Evolutionary conservation across 331 rosid species (phyloP).

Genomic region (Malus hybrid): DNA sequence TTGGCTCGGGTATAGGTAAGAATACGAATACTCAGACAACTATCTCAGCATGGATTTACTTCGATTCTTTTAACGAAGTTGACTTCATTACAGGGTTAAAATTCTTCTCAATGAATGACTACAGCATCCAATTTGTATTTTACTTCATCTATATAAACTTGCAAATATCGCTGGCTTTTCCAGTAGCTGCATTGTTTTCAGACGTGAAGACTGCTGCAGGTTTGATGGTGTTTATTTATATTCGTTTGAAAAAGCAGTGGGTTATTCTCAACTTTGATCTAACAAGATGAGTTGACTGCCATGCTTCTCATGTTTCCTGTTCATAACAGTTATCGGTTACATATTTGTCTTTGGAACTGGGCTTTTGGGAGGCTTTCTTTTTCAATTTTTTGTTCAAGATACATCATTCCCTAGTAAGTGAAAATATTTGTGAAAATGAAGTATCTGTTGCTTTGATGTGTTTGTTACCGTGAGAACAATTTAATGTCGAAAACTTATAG

Average conservation of each 20-base stretch:
- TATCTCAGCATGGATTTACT: not conserved
- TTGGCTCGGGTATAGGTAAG: constrained; percentile 78
- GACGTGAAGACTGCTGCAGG: constrained; percentile 81
- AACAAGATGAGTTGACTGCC: constrained; percentile 1
- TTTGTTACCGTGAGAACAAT: not conserved
- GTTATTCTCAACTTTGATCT: not conserved
- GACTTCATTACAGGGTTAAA: constrained; percentile 57
- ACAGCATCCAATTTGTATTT: constrained; percentile 79
- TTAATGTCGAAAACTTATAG: not conserved
- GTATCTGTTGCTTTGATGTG: not conserved
- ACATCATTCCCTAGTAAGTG: constrained; percentile 78
- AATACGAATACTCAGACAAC: not conserved
- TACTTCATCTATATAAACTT: constrained; percentile 70
- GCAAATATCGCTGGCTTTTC: constrained; percentile 73
- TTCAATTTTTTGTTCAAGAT: constrained; percentile 49
- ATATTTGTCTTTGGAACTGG: constrained; percentile 75
- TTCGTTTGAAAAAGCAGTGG: not conserved
- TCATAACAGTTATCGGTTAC: constrained; percentile 56
- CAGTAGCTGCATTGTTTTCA: constrained; percentile 58
- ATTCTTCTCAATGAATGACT: constrained; percentile 67
- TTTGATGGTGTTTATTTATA: constrained; percentile 23
- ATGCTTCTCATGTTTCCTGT: not conserved
- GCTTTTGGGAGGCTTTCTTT: constrained; percentile 66
- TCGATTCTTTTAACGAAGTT: constrained; percentile 1
- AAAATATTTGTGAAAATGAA: not conserved